Base-by-base conservation (phyloP, 768 basidiomycete genomes). In the Boletellus emodensis region DNA sequence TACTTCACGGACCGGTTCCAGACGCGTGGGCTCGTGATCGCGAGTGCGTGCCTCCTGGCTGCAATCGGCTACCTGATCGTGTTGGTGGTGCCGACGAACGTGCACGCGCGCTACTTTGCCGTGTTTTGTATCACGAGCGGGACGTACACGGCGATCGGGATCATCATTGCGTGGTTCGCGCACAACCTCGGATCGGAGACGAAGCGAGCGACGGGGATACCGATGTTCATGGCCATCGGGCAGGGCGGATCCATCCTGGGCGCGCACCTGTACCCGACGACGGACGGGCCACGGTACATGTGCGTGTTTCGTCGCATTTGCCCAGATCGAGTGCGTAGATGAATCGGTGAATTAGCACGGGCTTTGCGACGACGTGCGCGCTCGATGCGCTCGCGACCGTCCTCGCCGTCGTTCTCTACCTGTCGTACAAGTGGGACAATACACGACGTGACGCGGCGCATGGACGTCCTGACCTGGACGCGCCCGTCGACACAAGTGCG, bases 151-250 rank as follows among this genome's bases (percentile, higher is more conserved):
- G 78, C 80, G 1, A 88, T 90, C 55, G 87, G 85, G 1, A 66
- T 87, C 6, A 77, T 80, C 35, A 83, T 90, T 47, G 84, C 87
- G 3, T 90, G 88, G 89, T 87, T 84, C 56, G 79, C 84, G 4
- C 85, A 88, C 58, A 90, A 88, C 57, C 75, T 87, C 7, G 87
- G 85, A 3, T 87, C 87, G 0, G 87, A 90, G 58, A 82, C 83
- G 0, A 88, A 90, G 66, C 81, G 79, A 48, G 87, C 87, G 0
- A 80, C 85, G 0, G 87, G 87, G 0, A 84, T 87, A 30, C 85
- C 85, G 9, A 76, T 86, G 68, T 87, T 88, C 61, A 87, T 87
- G 82, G 78, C 84, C 11, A 87, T 90, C 34, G 87, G 87, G 0
- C 87, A 90, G 61, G 81, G 85, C 44, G 87, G 86, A 12, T 85